Conservation (phyloP, 2,329 filamentous ascomycete species). For the Lecanicillium sp. region DNA sequence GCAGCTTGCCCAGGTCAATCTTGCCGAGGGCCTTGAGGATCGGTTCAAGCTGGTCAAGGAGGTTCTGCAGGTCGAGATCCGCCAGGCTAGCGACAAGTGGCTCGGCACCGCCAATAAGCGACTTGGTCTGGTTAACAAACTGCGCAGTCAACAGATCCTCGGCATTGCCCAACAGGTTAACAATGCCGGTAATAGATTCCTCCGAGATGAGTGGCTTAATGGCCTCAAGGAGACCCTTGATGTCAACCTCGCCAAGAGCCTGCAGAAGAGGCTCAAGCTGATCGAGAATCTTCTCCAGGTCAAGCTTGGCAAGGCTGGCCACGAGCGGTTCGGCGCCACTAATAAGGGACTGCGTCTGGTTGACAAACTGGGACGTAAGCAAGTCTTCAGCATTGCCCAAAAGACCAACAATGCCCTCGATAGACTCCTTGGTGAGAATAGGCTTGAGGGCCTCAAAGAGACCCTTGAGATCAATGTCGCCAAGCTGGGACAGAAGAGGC, state of each 20-base stretch:
- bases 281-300: conserved; percentile 10
- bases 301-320: conserved; percentile 9
- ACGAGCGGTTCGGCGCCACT: conserved; percentile 7
- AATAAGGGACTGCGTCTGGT: conserved; percentile 11
- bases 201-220: conserved; percentile 25
- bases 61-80: conserved; percentile 11
- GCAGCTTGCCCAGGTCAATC: conserved; percentile 20
- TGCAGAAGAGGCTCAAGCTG: conserved; percentile 17
- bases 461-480: conserved; percentile 7
- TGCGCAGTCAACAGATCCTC: conserved; percentile 20
- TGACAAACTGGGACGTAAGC: conserved; percentile 8
- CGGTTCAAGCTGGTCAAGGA: conserved; percentile 15
- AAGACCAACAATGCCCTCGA: conserved; percentile 11
- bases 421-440: conserved; percentile 5
- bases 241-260: conserved; percentile 18
- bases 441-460: conserved; percentile 11
- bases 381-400: conserved; percentile 11
- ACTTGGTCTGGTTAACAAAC: conserved; percentile 15
- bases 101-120: conserved; percentile 3
- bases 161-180: conserved; percentile 23
- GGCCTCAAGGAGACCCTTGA: conserved; percentile 21
- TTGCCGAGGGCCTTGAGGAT: conserved; percentile 17
- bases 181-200: conserved; percentile 23
- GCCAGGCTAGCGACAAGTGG: conserved; percentile 17
- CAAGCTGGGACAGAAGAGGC: conserved; percentile 16